Evolutionary conservation across 352 stramenopile species (phyloP), one percentile per base, ranked within the genome.

Genomic region (Phytophthora citricola): DNA sequence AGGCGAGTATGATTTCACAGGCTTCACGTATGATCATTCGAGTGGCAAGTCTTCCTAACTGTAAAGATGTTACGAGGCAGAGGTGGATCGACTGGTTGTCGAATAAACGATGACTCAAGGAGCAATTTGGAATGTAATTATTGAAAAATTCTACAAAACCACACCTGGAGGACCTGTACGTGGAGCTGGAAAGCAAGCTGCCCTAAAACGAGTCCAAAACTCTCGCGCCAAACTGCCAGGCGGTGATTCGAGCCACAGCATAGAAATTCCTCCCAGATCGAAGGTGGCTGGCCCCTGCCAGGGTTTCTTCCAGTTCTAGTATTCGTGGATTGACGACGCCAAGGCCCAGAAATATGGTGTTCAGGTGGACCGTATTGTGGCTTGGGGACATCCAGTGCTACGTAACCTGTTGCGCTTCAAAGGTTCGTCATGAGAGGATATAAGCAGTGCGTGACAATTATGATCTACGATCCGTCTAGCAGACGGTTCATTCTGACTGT

Each of bases 381-480:
- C 2, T 5, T 60, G 27, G 53, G 15, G n/a, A 2, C 39, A 60
- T 9, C 29, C 53, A n/a, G n/a, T 44, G 9, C 40, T 59, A n/a
- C 53, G 40, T 4, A 60, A 60, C 7, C 32, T 60, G 40, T n/a
- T 60, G 27, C 40, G 53, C 29, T 51, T 60, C 26, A 26, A 60
- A n/a, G 50, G 43, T 4, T 12, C 51, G 1, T 44, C 53, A 7
- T 51, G 53, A 24, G n/a, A 24, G 40, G 40, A 41, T 60, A 51
- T 15, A 60, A 60, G 27, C 27, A 51, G 22, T 60, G 53, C 11
- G 40, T 51, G 5, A 50, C 53, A 12, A 50, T 44, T 20, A 50
- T 50, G 52, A 31, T 49, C 5, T 20, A 49, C n/a, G 40, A 52
- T 22, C n/a, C 27, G 5, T 44, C 40, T 12, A 60, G 27, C 15